Conservation (phyloP, 2,329 filamentous ascomycete species). For the Aspergillus neoniger region DNA sequence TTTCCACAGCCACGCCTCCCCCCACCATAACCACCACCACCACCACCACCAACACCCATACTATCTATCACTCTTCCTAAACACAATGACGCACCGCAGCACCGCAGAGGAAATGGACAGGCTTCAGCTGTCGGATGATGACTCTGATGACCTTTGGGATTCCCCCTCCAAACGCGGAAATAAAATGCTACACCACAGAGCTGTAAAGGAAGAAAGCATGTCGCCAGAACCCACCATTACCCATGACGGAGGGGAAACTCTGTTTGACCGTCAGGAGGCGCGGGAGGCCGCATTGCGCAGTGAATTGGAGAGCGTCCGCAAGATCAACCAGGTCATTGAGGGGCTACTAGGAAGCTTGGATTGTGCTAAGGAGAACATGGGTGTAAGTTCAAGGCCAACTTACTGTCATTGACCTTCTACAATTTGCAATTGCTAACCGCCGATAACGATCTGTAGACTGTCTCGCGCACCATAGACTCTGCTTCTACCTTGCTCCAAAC, state of each 20-base stretch:
- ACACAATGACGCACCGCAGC: slow-evolving; percentile 36
- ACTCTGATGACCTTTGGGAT: slow-evolving; percentile 60
- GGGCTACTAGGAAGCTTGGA: slow-evolving; percentile 49
- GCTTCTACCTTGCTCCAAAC: slow-evolving; percentile 89
- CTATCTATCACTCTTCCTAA: background rate
- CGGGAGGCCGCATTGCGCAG: slow-evolving; percentile 73
- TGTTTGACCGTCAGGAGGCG: slow-evolving; percentile 65
- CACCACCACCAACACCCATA: background rate
- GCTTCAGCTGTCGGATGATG: slow-evolving; percentile 56
- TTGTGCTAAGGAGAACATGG: slow-evolving; percentile 53
- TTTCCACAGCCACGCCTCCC: background rate
- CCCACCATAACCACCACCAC: background rate
- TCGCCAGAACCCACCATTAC: slow-evolving; percentile 33
- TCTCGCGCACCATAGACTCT: slow-evolving; percentile 80
- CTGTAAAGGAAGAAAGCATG: slow-evolving; percentile 42
- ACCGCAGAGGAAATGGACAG: slow-evolving; percentile 54
- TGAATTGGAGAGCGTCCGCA: slow-evolving; percentile 79
- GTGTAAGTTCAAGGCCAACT: slow-evolving; percentile 35
- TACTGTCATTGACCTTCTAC: background rate
- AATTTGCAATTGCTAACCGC: background rate
- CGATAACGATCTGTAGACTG: slow-evolving; percentile 59
- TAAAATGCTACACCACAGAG: slow-evolving; percentile 35
- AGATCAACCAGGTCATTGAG: slow-evolving; percentile 86
- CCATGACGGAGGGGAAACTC: slow-evolving; percentile 52
- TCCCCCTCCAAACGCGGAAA: slow-evolving; percentile 52